Percentiles rank a stretch among this genome's conserved stretches.
phyloP scores from a whole-genome alignment of 2,329 filamentous ascomycete species.

The Emmonsiellopsis sp. region DNA sequence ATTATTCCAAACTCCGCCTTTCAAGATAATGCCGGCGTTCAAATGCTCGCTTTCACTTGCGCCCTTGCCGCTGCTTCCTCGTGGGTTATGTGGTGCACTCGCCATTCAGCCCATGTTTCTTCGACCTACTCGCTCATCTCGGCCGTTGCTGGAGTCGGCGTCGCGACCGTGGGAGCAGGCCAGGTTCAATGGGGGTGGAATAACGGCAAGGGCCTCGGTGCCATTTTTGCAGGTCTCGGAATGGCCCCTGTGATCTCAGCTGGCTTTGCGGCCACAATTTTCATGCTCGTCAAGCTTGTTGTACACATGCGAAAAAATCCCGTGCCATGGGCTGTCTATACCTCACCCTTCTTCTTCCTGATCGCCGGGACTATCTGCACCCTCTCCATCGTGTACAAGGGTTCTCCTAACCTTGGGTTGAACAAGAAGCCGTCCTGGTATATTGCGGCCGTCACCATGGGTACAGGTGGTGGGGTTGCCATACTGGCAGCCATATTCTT shows the following conservation, averaged over 20 bases:
- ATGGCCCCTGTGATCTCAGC: slow-evolving; percentile 63
- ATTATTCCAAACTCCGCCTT: slow-evolving; percentile 57
- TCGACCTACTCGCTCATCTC: slow-evolving; percentile 65
- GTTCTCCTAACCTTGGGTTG: slow-evolving; percentile 58
- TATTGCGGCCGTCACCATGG: slow-evolving; percentile 57
- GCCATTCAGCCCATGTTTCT: slow-evolving; percentile 62
- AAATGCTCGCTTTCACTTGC: slow-evolving; percentile 59
- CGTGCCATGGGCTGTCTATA: slow-evolving; percentile 62
- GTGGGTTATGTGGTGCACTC: slow-evolving; percentile 76
- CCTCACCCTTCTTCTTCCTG: slow-evolving; percentile 67
- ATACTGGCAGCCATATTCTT: slow-evolving; percentile 60
- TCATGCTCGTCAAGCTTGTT: slow-evolving; percentile 61
- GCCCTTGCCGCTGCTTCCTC: slow-evolving; percentile 55
- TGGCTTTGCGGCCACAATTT: slow-evolving; percentile 57
- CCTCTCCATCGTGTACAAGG: slow-evolving; percentile 72
- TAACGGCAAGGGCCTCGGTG: slow-evolving; percentile 56
- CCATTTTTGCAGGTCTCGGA: slow-evolving; percentile 60
- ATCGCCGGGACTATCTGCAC: slow-evolving; percentile 66
- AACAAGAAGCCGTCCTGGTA: slow-evolving; percentile 56
- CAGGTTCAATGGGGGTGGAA: slow-evolving; percentile 63
- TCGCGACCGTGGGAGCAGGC: slow-evolving; percentile 53
- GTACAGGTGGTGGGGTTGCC: slow-evolving; percentile 51
- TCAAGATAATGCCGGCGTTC: slow-evolving; percentile 51
- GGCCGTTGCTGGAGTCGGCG: slow-evolving; percentile 58
- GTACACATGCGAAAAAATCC: slow-evolving; percentile 65